Base-by-base conservation (phyloP, 495 filamentous ascomycete species). In the Aspergillus nidulans region DNA sequence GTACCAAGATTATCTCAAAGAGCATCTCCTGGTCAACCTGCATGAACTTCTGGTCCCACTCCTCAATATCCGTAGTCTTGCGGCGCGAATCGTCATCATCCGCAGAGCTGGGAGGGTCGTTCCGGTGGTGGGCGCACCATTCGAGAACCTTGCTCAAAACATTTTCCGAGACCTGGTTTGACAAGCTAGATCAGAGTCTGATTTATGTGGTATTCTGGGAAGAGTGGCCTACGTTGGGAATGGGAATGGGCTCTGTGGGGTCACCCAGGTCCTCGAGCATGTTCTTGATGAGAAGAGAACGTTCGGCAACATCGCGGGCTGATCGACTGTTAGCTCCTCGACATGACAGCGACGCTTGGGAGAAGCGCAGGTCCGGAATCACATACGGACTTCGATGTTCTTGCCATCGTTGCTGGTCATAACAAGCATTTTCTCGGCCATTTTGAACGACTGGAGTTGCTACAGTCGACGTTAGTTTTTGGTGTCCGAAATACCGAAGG, bases 11-110 rank as follows among this genome's bases (percentile, higher is more conserved):
- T 66, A 98, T 97, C 77, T 98, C 94, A 58, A 98, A 98, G 1
- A 98, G 82, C 94, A 98, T 96, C 74, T 98, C 94, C 67, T 98
- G 94, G 67, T 98, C 94, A 8, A 98, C 94, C 73, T 97, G 94
- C 94, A 97, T 98, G 70, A 97, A 98, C 70, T 98, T 98, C 71
- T 97, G 94, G 62, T 98, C 94, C 94, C 94, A 98, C 74, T 98
- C 94, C 38, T 97, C 94, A 63, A 98, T 98, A 49, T 97, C 94
- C 19, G 94, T 97, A 0, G 91, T 95, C 83, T 96, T 96, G 80
- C 96, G 96, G 58, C 95, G 89, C 34, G 81, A 88, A 66, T 98
- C 94, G 60, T 91, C 87, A 56, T 98, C 92, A 49, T 98, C 94
- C 48, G 92, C 89, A 49, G 83, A 77, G 38, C 82, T 77, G 16